Evolutionary conservation across 441 rosid genomes (phyloP).

Genomic region (Aquilaria agallochum): DNA sequence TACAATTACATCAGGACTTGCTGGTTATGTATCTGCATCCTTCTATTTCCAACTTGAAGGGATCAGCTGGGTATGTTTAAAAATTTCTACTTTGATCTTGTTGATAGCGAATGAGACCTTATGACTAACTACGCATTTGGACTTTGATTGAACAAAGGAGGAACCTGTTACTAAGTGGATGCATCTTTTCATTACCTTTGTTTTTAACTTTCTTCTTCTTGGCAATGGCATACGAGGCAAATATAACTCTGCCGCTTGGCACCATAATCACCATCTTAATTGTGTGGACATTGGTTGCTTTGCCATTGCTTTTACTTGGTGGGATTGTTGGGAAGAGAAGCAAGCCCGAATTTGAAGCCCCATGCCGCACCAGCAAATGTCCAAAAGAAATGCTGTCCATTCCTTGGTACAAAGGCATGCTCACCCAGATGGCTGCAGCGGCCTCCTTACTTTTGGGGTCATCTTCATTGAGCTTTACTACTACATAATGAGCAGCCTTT

Average conservation of each 20-base stretch:
- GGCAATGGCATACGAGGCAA: background rate
- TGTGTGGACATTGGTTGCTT: background rate
- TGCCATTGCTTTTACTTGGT: background rate
- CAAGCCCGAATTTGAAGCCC: background rate
- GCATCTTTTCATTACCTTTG: background rate
- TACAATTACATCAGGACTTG: background rate
- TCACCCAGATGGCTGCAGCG: background rate
- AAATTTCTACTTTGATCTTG: background rate
- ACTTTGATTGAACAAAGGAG: background rate
- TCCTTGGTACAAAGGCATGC: background rate
- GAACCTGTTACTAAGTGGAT: background rate
- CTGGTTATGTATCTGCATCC: background rate
- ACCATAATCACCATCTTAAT: background rate
- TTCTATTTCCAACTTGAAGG: background rate
- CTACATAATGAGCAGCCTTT: background rate
- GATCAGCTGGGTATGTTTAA: background rate
- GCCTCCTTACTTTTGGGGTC: background rate
- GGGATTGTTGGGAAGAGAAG: background rate
- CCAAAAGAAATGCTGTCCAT: background rate
- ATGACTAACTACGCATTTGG: background rate
- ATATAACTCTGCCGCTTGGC: background rate
- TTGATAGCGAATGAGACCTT: background rate
- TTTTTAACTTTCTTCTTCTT: background rate
- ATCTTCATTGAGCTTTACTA: background rate
- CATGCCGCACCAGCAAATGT: background rate